Evolutionary conservation across 306 rosid species (phyloP).

Genomic region (Cicer arietinum): DNA sequence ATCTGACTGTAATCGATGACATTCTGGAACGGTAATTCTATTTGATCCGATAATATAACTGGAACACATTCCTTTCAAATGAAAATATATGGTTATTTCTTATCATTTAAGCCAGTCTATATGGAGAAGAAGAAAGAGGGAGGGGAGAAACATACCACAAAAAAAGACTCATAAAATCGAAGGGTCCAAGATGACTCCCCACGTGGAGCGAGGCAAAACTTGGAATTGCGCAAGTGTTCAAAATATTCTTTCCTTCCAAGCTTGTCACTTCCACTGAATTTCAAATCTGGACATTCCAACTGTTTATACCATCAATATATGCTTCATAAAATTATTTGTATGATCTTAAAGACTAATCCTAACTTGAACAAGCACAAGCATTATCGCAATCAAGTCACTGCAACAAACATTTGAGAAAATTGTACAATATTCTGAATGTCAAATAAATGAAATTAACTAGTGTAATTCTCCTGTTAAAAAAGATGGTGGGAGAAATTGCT

Average conservation of each 20-base stretch:
- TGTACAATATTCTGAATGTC: conserved; percentile 14
- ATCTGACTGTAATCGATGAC: conserved; percentile 82
- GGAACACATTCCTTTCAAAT: conserved; percentile 89
- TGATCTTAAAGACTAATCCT: conserved; percentile 32
- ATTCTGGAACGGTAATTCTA: conserved; percentile 93
- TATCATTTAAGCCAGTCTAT: conserved; percentile 1
- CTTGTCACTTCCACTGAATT: conserved; percentile 83
- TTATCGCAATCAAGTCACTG: conserved; percentile 9
- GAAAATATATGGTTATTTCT: conserved; percentile 38
- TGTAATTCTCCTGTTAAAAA: background rate
- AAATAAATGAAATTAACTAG: background rate
- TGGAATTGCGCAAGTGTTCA: conserved; percentile 83
- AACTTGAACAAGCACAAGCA: conserved; percentile 35
- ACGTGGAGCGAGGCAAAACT: conserved; percentile 95
- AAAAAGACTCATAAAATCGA: conserved; percentile 89
- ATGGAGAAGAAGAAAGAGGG: background rate
- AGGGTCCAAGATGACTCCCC: conserved; percentile 99
- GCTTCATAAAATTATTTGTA: conserved; percentile 40
- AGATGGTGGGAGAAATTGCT: conserved; percentile 8
- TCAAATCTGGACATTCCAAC: conserved; percentile 96
- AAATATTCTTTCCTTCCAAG: conserved; percentile 82
- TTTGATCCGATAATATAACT: conserved; percentile 84
- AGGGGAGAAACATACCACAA: conserved; percentile 71
- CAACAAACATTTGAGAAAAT: conserved; percentile 7
- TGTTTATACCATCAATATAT: conserved; percentile 64